These are phyloP conservation scores for Begonia fuchsioides DNA, from an alignment of 306 rosid species.

Conservation along the genomic window DNA sequence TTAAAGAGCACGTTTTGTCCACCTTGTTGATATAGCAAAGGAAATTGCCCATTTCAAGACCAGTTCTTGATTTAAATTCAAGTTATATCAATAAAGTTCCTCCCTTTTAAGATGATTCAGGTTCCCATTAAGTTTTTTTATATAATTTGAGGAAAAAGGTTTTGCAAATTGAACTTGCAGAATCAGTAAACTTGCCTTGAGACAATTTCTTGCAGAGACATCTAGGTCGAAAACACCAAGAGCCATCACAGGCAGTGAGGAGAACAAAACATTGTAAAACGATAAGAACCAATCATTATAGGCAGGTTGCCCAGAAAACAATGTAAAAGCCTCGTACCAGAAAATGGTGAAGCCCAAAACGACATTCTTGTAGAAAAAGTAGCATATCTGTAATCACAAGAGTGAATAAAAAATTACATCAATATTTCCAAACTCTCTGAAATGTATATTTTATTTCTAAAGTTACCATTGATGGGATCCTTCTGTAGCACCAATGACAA, in stretches of 20 bases:
- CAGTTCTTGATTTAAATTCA: constrained; percentile 1
- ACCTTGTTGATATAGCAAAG: constrained; percentile 90
- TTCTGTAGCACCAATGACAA: constrained; percentile 98
- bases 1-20: constrained; percentile 78
- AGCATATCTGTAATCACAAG: constrained; percentile 68
- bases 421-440: too few species aligned
- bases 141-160: too few species aligned
- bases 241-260: too few species aligned
- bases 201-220: constrained; percentile 71
- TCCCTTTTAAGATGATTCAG: not conserved
- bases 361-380: constrained; percentile 86
- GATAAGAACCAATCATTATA: constrained; percentile 96
- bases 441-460: constrained; percentile 3
- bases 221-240: constrained; percentile 92
- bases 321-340: constrained; percentile 66
- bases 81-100: too few species aligned
- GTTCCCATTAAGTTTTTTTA: not conserved
- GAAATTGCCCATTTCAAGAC: constrained; percentile 53
- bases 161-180: too few species aligned
- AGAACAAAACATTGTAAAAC: constrained; percentile 70
- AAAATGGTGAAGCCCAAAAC: constrained; percentile 82
- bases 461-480: constrained; percentile 85
- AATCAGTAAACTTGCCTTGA: constrained; percentile 29
- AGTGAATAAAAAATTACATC: constrained; percentile 5
- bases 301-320: too few species aligned